Percentiles rank a stretch among this genome's conserved stretches.
Evolutionary conservation across 345 rosid genomes (phyloP).

Genomic region (Corchorus capsularis): DNA sequence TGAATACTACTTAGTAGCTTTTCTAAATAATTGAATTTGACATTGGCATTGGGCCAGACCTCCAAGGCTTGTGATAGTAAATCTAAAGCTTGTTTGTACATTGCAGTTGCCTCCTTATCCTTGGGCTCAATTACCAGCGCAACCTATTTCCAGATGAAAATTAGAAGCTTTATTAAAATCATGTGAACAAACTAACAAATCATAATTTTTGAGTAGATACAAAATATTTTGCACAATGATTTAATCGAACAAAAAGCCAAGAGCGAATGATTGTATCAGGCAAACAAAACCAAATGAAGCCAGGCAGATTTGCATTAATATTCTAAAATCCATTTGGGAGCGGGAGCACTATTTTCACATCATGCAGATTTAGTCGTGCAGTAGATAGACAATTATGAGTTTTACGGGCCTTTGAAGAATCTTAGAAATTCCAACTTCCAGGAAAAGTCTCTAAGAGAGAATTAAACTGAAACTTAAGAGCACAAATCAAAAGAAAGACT

Average conservation of each 20-base stretch:
- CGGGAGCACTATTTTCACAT: not conserved
- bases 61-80: slow-evolving; percentile 94
- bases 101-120: slow-evolving; percentile 86
- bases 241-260: not conserved
- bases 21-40: slow-evolving; percentile 94
- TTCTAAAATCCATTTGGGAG: not conserved
- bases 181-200: not conserved
- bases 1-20: slow-evolving; percentile 83
- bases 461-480: slow-evolving; percentile 13
- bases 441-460: slow-evolving; percentile 8
- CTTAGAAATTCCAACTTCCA: not conserved
- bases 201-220: not conserved
- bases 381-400: not conserved
- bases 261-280: not conserved
- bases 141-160: slow-evolving; percentile 59
- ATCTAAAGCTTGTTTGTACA: slow-evolving; percentile 95
- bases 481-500: slow-evolving; percentile 39
- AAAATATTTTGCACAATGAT: not conserved
- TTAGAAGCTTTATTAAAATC: slow-evolving; percentile 1
- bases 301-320: not conserved
- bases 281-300: not conserved
- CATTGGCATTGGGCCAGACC: slow-evolving; percentile 98
- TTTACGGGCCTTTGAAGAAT: not conserved
- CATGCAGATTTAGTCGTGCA: not conserved
- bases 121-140: slow-evolving; percentile 99